These are phyloP conservation scores for Phtheirospermum japonicum DNA, from an alignment of 257 asterid species.

Conservation along the genomic window DNA sequence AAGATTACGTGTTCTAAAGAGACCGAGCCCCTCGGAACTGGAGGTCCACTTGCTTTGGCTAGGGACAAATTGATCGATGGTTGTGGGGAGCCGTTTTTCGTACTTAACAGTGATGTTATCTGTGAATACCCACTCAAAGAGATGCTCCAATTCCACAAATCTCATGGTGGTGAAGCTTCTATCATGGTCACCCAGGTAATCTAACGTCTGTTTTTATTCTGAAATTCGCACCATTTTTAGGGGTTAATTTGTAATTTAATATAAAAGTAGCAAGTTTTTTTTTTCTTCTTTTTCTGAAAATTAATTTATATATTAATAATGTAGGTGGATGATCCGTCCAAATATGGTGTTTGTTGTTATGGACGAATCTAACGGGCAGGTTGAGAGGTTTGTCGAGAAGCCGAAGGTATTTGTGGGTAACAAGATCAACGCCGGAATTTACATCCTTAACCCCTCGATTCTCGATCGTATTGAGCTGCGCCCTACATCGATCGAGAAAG, in stretches of 20 bases:
- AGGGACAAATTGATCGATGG: too few relatives aligned
- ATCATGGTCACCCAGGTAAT: slow-evolving; percentile 93
- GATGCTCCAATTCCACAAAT: too few relatives aligned
- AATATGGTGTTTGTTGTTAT: slow-evolving; percentile 84
- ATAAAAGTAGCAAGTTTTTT: too few relatives aligned
- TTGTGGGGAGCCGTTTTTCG: too few relatives aligned
- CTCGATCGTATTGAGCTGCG: slow-evolving; percentile 77
- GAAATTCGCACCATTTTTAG: not conserved
- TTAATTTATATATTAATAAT: not conserved
- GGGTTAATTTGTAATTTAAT: not conserved
- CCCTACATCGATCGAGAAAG: slow-evolving; percentile 95
- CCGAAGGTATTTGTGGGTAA: slow-evolving; percentile 90
- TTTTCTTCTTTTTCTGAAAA: too few relatives aligned
- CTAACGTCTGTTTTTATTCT: too few relatives aligned
- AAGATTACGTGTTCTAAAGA: slow-evolving; percentile 94
- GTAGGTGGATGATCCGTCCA: slow-evolving; percentile 93
- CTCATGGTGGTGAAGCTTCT: slow-evolving; percentile 97
- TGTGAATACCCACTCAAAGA: too few relatives aligned
- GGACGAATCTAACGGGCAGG: slow-evolving; percentile 75
- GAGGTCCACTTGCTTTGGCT: too few relatives aligned
- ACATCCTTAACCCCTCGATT: slow-evolving; percentile 88
- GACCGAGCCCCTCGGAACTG: slow-evolving; percentile 98
- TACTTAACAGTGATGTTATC: too few relatives aligned
- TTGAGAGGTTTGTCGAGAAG: slow-evolving; percentile 92
- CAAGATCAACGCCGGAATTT: slow-evolving; percentile 96